Base-by-base conservation (phyloP, 208 protist genomes). In the Jaenimonas drosophilae region DNA sequence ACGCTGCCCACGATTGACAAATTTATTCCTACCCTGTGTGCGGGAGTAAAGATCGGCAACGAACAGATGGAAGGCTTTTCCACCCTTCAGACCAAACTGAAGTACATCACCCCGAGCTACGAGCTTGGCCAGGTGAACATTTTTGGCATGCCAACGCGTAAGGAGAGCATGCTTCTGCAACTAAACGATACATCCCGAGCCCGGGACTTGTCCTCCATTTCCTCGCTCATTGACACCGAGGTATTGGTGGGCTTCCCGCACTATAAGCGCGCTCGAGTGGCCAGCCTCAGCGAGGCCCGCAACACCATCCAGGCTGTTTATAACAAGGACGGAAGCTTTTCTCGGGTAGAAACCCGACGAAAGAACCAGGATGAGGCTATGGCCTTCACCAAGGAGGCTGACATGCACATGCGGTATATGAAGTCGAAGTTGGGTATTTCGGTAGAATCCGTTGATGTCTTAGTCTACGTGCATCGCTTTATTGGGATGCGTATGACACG, bases 241-340 rank as follows among this genome's bases (percentile, higher is more conserved):
- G 70, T 95, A 31, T 62, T 88, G 16, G 80, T 91, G 16, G 88
- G 77, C 24, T 95, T 83, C 51, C 88, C 88, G 37, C 76, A 91
- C 52, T 90, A 85, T 62, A 88, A 86, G 58, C 69, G 81, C 29
- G 88, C 81, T 19, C 76, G 82, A 50, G 56, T 95, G 19, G 62
- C 64, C n/a, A 59, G 64, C 2, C 49, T 95, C 24, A 77, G 64
- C 45, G 73, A 91, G 54, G 66, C 46, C 45, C 47, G 41, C 31
- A 54, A 52, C 24, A 71, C 44, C 21, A 47, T 86, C 37, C 58
- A 39, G 19, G 81, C 76, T 2, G 49, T 54, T 5, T 83, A 83
- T 52, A 78, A 50, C 38, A 49, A 53, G 21, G 77, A 90, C 27
- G 78, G 74, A 37, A 56, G 39, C 28, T 75, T 83, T 47, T 70